Base-by-base conservation (phyloP, 2,329 filamentous ascomycete species). In the Diaporthe helianthi region DNA sequence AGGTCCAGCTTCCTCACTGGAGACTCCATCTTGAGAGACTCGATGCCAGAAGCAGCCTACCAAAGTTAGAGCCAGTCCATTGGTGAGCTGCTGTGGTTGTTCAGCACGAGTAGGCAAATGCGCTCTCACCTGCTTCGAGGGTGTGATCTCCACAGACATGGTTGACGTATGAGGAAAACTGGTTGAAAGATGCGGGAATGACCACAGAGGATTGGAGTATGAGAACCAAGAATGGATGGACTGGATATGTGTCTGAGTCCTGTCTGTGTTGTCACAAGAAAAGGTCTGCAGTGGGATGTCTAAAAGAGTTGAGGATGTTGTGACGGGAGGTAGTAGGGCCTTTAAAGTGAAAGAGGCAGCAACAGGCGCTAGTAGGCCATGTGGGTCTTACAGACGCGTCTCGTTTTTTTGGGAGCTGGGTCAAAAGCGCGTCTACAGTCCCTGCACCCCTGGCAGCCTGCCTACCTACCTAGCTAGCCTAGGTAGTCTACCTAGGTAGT, bases 1-100 rank as follows among this genome's bases (percentile, higher is more conserved):
- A 97, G 93, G 84, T 92, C 86, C 74, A 96, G 88, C 87, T 97
- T 97, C 91, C 97, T 97, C 73, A 92, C 84, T 54, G 94, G 94
- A 1, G 93, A 96, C 75, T 97, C 93, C 89, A 98, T 97, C 84
- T 95, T 97, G 80, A 98, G 87, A 75, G 89, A 89, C 81, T 96
- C 90, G 78, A 98, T 91, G 76, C 90, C 93, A 77, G 93, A 90
- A 77, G 94, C 92, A 84, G 92, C 92, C 95, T 98, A 79, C 73
- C 55, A 60, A 69, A 47, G 72, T 68, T 71, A 64, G 67, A 69
- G 75, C 83, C 80, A 84, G 80, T 65, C 67, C 9, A 60, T 65
- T 58, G 49, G 12, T 49, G 71, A 72, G 71, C 64, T 60, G 69
- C 44, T 49, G 72, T 60, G 72, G 65, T 73, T 69, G 72, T 65